These are phyloP conservation scores for Claviceps sp. DNA, from an alignment of 2,329 filamentous ascomycete species.

Conservation along the genomic window DNA sequence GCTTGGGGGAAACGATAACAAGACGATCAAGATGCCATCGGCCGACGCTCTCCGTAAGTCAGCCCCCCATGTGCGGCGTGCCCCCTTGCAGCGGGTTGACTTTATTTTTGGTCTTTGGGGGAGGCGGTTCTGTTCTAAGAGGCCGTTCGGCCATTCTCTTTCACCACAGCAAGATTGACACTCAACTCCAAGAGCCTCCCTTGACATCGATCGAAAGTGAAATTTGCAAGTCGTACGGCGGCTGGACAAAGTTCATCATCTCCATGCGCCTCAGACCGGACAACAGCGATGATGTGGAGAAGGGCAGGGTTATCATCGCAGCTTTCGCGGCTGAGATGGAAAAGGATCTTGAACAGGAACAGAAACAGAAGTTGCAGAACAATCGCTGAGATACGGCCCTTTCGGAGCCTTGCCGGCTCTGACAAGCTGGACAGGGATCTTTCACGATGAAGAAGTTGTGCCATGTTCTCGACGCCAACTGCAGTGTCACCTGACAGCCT, in stretches of 20 bases:
- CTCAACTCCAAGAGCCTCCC: not conserved
- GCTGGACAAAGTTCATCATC: constrained; percentile 3
- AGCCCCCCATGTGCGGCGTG: no score
- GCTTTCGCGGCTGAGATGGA: not conserved
- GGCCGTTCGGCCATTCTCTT: no score
- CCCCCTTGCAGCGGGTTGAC: no score
- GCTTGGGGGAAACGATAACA: no score
- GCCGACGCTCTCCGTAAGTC: no score
- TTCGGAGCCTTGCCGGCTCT: not conserved
- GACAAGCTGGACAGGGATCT: no score
- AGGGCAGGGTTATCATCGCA: constrained; percentile 3
- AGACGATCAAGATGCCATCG: no score
- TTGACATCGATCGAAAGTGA: not conserved
- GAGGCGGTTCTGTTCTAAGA: no score
- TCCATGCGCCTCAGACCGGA: constrained; percentile 2
- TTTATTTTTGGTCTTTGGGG: no score
- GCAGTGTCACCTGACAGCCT: no score
- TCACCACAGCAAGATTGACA: not conserved
- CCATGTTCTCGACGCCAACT: no score
- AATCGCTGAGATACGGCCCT: not conserved
- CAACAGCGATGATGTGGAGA: not conserved
- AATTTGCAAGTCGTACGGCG: constrained; percentile 1
- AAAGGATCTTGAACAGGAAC: not conserved
- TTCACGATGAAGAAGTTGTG: no score
- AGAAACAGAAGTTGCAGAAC: not conserved